Percentiles rank a stretch among this genome's conserved stretches.
Evolutionary conservation across 2,329 filamentous ascomycete genomes (phyloP).

Genomic region (Neonectria sp.): DNA sequence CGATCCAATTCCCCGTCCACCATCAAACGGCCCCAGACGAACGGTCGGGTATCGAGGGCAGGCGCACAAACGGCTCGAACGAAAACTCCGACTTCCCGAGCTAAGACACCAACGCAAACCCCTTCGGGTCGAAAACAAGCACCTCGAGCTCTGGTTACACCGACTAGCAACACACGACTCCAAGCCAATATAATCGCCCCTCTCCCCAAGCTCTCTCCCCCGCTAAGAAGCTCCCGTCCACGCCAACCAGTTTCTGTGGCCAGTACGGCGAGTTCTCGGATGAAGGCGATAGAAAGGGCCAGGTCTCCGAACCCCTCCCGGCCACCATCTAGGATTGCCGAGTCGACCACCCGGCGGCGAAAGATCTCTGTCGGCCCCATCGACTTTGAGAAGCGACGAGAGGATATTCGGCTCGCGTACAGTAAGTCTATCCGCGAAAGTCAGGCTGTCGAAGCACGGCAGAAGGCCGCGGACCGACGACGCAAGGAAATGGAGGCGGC

Average conservation of each 20-base stretch:
- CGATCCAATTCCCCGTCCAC: constrained; percentile 70
- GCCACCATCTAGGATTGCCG: constrained; percentile 52
- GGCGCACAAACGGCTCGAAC: constrained; percentile 55
- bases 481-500: constrained; percentile 66
- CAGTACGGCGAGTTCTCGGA: constrained; percentile 79
- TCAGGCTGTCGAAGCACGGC: constrained; percentile 71
- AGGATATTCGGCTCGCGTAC: constrained; percentile 88
- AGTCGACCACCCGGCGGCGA: constrained; percentile 59
- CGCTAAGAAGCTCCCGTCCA: constrained; percentile 85
- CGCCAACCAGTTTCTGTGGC: constrained; percentile 83
- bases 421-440: constrained; percentile 85
- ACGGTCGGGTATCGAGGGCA: constrained; percentile 57
- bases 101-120: constrained; percentile 61
- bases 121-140: constrained; percentile 56
- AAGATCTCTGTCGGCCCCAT: constrained; percentile 80
- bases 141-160: constrained; percentile 59
- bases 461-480: constrained; percentile 66
- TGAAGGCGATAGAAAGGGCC: constrained; percentile 74
- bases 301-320: constrained; percentile 58
- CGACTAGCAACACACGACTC: constrained; percentile 71
- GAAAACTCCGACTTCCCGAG: constrained; percentile 58
- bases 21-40: constrained; percentile 59
- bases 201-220: constrained; percentile 81
- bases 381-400: constrained; percentile 86
- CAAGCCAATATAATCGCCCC: constrained; percentile 82